Percentiles rank a stretch among this genome's conserved stretches.
phyloP scores from a whole-genome alignment of 495 filamentous ascomycete genomes.

The Xylaria longipes region DNA sequence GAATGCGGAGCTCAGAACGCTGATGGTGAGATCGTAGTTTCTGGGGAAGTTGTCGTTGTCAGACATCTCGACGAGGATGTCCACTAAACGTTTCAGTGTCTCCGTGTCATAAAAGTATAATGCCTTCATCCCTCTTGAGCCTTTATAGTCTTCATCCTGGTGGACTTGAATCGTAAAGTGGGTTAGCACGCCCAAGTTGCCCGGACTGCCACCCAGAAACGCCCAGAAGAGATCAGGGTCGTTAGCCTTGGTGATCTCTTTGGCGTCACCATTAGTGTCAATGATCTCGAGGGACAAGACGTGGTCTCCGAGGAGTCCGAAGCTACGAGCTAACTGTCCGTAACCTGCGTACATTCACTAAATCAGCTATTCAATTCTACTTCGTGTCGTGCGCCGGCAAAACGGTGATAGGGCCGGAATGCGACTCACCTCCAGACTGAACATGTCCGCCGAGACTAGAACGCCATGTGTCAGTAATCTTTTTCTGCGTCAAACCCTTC shows the following conservation, averaged over 20 bases:
- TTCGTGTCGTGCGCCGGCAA: background rate
- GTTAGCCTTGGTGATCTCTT: conserved; percentile 44
- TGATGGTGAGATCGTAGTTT: conserved; percentile 52
- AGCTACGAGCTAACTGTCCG: conserved; percentile 48
- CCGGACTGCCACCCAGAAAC: conserved; percentile 52
- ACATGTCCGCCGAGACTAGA: conserved; percentile 47
- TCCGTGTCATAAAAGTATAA: conserved; percentile 42
- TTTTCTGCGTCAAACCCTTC: background rate
- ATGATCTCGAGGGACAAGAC: conserved; percentile 46
- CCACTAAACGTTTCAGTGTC: conserved; percentile 40
- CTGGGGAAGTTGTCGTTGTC: conserved; percentile 48
- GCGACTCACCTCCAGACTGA: conserved; percentile 44
- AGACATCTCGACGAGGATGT: conserved; percentile 48
- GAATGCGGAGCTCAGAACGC: conserved; percentile 47
- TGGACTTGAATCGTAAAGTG: conserved; percentile 50
- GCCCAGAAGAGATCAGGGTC: conserved; percentile 51
- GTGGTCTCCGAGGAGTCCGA: conserved; percentile 53
- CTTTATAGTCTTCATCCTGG: conserved; percentile 45
- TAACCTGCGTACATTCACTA: conserved; percentile 38
- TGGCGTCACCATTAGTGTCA: conserved; percentile 44
- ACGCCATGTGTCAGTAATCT: background rate
- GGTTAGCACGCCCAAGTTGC: conserved; percentile 51
- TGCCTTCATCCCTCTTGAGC: conserved; percentile 44
- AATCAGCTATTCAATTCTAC: conserved; percentile 8
- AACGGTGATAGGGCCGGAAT: background rate